Evolutionary conservation across 345 rosid genomes (phyloP).

Genomic region (Hibiscus syriacus): DNA sequence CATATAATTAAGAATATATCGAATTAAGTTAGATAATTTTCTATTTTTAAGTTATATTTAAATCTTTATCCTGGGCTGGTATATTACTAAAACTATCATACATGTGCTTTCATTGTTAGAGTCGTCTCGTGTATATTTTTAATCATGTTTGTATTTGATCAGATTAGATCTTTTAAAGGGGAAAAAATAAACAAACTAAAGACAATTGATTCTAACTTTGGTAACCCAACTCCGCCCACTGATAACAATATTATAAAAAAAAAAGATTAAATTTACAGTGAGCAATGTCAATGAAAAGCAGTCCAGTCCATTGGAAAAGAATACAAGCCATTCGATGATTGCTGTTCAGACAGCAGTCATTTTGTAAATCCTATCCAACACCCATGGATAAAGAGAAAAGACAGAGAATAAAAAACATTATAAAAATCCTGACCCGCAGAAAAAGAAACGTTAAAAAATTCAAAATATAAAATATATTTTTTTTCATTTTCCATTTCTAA

Average conservation of each 20-base stretch:
- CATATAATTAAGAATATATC: too few species aligned
- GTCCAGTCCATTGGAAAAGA: constrained; percentile 9
- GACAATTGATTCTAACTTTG: too few species aligned
- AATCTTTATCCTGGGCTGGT: too few species aligned
- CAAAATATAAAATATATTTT: background rate
- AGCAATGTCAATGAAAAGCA: constrained; percentile 18
- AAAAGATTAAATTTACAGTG: too few species aligned
- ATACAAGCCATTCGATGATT: constrained; percentile 24
- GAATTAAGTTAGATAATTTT: too few species aligned
- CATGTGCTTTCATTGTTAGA: too few species aligned
- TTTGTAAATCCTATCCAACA: constrained; percentile 29
- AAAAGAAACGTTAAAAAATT: background rate
- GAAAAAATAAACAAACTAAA: too few species aligned
- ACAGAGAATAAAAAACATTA: constrained; percentile 2
- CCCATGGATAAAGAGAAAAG: constrained; percentile 5
- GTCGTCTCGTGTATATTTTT: too few species aligned
- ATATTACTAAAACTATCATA: too few species aligned
- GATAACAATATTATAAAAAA: constrained; percentile 1
- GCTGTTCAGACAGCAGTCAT: constrained; percentile 40
- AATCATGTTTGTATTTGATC: too few species aligned
- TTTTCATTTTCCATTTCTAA: constrained; percentile 10
- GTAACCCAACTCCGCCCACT: background rate
- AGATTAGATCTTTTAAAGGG: too few species aligned
- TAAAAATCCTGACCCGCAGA: background rate
- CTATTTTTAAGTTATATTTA: too few species aligned